Conservation (phyloP, 345 rosid genomes). For the Geranium brycei region DNA sequence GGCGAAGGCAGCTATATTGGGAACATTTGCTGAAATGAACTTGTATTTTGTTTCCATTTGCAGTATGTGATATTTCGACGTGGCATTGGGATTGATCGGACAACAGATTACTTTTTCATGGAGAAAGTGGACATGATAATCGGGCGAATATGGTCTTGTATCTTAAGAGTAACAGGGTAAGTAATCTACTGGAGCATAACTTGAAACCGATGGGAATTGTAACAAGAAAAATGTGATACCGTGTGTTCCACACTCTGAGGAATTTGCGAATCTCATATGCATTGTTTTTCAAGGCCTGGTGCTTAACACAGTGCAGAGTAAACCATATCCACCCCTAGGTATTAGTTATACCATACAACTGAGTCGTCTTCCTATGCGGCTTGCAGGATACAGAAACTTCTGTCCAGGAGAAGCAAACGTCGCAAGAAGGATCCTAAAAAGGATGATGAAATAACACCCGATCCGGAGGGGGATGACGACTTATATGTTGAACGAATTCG, state of each 20-base stretch:
- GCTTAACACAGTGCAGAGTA: background rate
- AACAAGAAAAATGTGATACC: background rate
- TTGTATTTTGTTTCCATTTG: conserved; percentile 3
- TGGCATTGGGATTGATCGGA: conserved; percentile 64
- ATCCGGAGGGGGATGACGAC: conserved; percentile 22
- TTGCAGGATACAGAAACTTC: conserved; percentile 29
- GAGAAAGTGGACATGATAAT: conserved; percentile 46
- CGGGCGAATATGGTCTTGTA: conserved; percentile 35
- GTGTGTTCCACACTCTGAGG: background rate
- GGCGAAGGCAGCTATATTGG: background rate
- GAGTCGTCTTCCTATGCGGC: conserved; percentile 6
- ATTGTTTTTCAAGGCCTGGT: background rate
- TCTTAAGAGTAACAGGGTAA: conserved; percentile 47
- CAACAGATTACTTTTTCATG: conserved; percentile 38
- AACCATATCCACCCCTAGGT: background rate
- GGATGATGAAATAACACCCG: conserved; percentile 25
- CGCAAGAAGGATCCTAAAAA: conserved; percentile 12
- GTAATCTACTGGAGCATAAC: conserved; percentile 2
- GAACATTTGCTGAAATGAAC: background rate
- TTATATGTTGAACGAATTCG: conserved; percentile 49
- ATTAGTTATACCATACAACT: background rate
- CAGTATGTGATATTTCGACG: conserved; percentile 63
- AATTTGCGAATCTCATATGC: background rate
- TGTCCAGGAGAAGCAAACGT: conserved; percentile 18
- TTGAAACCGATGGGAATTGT: background rate